Base-by-base conservation (phyloP, 345 rosid genomes). In the Ailanthus altissimus region DNA sequence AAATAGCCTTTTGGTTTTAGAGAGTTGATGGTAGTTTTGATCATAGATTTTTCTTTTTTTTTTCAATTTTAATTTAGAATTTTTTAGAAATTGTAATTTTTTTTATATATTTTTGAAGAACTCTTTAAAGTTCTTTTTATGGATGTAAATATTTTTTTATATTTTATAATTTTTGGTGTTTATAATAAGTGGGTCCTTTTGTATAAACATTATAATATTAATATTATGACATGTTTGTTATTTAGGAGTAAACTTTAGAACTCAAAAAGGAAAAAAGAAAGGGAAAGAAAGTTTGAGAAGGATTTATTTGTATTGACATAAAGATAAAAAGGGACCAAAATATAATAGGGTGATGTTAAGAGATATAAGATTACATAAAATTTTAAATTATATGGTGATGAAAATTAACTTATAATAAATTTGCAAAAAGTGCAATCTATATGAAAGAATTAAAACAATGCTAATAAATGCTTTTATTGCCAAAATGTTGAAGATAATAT, bases 111-210 rank as follows among this genome's bases (percentile, higher is more conserved):
- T 54, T 71, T 78, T 72, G 13, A 18, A 47, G 83, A 26, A 63
- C 71, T 42, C 59, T 36, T 11, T 7, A 20, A 60, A 18, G 45
- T 36, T 23, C 38, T 72, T 79, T 69, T 61, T 32, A 25, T 49
- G 63, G 63, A 32, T 73, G 76, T 70, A 70, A 54, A 76, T 46
- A 57, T 50, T 40, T 40, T 61, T 21, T n/a, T 50, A 63, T 7
- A 26, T 66, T 53, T 53, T n/a, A n/a, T 26, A 11, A 25, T 26
- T 36, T 46, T 32, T 16, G 1, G 50, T 59, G 46, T 58, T 66
- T 69, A 43, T 49, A 80, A 80, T 70, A 70, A 74, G 36, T 62
- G 46, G 61, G 18, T 74, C 50, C 70, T 63, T 50, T 63, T 45
- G 46, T 20, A 63, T 62, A 74, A 62, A 12, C 70, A 63, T 46